These are phyloP conservation scores for Macrophomina tecta DNA, from an alignment of 2,329 filamentous ascomycete species.

Conservation along the genomic window DNA sequence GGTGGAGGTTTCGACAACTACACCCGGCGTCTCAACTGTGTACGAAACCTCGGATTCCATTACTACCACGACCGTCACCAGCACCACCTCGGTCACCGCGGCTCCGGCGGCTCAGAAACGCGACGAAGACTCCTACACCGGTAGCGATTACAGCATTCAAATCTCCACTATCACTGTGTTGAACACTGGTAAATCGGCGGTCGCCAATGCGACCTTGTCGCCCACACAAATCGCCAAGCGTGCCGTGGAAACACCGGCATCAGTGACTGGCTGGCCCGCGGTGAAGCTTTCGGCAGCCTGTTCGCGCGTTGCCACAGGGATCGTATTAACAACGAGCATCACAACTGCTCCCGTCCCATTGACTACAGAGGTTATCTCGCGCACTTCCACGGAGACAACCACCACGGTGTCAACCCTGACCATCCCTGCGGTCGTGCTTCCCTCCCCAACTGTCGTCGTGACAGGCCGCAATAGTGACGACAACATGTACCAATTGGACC, in stretches of 20 bases:
- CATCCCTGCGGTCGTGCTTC: background rate
- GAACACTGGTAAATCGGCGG: background rate
- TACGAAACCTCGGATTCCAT: background rate
- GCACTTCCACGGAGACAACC: background rate
- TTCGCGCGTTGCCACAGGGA: background rate
- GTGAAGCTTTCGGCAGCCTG: background rate
- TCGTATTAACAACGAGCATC: background rate
- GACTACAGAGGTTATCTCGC: background rate
- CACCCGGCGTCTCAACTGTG: background rate
- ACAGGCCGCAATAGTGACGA: background rate
- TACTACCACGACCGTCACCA: too few species aligned
- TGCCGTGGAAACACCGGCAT: background rate
- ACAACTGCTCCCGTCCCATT: background rate
- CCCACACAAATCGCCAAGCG: background rate
- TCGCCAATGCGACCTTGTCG: background rate
- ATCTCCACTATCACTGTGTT: background rate
- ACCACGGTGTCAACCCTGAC: background rate
- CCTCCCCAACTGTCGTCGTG: background rate
- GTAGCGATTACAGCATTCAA: too few species aligned
- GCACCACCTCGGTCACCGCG: too few species aligned
- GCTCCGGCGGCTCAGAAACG: too few species aligned
- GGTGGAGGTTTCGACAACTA: background rate
- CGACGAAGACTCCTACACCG: too few species aligned
- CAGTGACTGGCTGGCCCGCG: background rate
- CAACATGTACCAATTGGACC: background rate